Percentiles rank a stretch among this genome's conserved stretches.
phyloP scores from a whole-genome alignment of 1,284 basidiomycete genomes.

The Sphaerobolus stellatus region DNA sequence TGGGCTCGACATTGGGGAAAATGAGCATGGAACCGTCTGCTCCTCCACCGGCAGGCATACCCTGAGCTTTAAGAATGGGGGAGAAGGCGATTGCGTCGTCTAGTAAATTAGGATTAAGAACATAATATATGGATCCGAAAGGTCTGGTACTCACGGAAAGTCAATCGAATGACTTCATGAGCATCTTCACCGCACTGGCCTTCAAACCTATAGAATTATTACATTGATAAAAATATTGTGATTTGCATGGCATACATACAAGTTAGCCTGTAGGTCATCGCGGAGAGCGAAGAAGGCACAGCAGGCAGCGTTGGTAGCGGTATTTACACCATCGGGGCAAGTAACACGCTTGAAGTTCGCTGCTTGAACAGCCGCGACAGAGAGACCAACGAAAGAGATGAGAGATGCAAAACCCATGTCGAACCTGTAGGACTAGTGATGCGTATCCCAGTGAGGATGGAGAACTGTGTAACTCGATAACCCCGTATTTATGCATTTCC shows the following conservation, averaged over 20 bases:
- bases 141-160: neutral
- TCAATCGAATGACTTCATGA: neutral
- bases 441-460: too few species aligned
- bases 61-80: neutral
- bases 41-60: constrained; percentile 10
- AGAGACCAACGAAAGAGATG: neutral
- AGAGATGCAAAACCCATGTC: neutral
- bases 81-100: constrained; percentile 8
- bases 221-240: neutral
- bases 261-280: neutral
- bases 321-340: constrained; percentile 1
- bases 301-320: neutral
- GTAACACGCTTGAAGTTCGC: neutral
- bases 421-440: neutral
- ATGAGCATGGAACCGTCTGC: constrained; percentile 19
- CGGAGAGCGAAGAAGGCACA: neutral
- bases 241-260: neutral
- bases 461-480: too few species aligned
- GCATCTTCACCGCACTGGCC: neutral
- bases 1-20: constrained; percentile 7
- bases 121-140: neutral
- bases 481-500: too few species aligned
- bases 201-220: neutral
- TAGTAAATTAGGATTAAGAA: neutral
- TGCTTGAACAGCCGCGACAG: neutral